A percentile compares a stretch with the other conserved stretches of the same genome.
Conservation (phyloP, 805 yeast genomes). For the Candida glaebosa region DNA sequence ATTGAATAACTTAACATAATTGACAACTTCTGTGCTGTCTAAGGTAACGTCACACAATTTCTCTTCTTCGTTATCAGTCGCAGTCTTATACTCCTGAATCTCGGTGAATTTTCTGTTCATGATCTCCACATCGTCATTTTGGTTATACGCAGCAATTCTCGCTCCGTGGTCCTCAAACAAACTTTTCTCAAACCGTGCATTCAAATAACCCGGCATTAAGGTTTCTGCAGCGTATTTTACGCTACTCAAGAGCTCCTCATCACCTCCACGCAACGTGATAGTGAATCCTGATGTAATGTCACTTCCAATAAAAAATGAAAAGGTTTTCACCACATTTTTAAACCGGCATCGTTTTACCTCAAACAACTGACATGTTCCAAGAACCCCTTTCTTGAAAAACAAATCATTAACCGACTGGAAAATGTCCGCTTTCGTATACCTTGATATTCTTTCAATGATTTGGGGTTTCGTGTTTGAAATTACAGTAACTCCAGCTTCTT, state of each 20-base stretch:
- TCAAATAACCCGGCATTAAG: conserved; percentile 73
- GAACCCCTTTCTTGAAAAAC: conserved; percentile 51
- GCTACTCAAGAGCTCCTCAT: conserved; percentile 54
- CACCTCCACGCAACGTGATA: conserved; percentile 78
- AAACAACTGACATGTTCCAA: conserved; percentile 74
- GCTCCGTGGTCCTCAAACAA: conserved; percentile 22
- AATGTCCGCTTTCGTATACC: conserved; percentile 80
- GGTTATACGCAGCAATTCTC: conserved; percentile 9
- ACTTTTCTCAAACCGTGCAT: conserved; percentile 67
- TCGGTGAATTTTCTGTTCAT: conserved; percentile 10
- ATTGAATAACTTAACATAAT: conserved; percentile 36
- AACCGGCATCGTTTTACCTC: conserved; percentile 65
- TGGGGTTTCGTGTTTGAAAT: conserved; percentile 77
- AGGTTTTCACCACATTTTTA: conserved; percentile 59
- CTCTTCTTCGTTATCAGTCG: conserved; percentile 10
- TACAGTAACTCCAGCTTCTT: conserved; percentile 76
- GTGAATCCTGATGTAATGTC: conserved; percentile 76
- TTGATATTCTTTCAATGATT: conserved; percentile 72
- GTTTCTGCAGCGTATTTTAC: conserved; percentile 79
- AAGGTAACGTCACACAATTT: conserved; percentile 19
- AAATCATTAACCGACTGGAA: conserved; percentile 82
- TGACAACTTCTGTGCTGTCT: conserved; percentile 30
- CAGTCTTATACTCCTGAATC: conserved; percentile 7
- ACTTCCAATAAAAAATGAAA: conserved; percentile 77
- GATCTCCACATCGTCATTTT: conserved; percentile 11